Evolutionary conservation across 805 yeast genomes (phyloP).

Genomic region (Candida endomychidarum): DNA sequence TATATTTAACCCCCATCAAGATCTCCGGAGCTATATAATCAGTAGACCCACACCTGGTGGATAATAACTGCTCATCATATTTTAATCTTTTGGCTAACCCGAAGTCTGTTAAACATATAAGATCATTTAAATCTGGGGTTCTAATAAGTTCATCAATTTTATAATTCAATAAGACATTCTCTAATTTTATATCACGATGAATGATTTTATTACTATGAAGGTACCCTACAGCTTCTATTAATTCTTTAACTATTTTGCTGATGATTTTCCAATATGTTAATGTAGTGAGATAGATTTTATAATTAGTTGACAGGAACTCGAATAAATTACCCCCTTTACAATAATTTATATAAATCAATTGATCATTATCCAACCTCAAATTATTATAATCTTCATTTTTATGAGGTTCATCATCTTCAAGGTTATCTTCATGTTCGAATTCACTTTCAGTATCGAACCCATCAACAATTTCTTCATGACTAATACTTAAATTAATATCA

Average conservation of each 20-base stretch:
- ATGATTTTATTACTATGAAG: constrained; percentile 68
- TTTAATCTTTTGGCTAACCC: constrained; percentile 78
- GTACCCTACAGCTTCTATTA: constrained; percentile 66
- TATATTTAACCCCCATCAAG: constrained; percentile 84
- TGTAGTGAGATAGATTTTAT: constrained; percentile 40
- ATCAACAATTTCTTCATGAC: constrained; percentile 22
- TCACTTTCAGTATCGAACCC: constrained; percentile 21
- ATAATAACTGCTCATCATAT: constrained; percentile 58
- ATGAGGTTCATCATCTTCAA: constrained; percentile 2
- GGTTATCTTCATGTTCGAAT: constrained; percentile 1
- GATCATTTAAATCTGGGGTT: neutral
- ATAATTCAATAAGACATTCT: constrained; percentile 62
- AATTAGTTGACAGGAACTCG: constrained; percentile 42
- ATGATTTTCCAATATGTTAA: constrained; percentile 48
- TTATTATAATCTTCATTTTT: constrained; percentile 14
- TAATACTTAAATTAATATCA: constrained; percentile 30
- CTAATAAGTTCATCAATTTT: constrained; percentile 24
- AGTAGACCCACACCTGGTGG: constrained; percentile 93
- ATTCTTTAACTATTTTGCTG: constrained; percentile 66
- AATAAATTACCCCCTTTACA: constrained; percentile 86
- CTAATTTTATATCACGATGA: constrained; percentile 91
- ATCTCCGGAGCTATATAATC: constrained; percentile 96
- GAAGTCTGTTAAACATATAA: constrained; percentile 75
- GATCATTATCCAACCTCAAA: constrained; percentile 27
- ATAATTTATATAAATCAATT: constrained; percentile 64